Percentiles rank a stretch among this genome's conserved stretches.
Conservation (phyloP, 768 basidiomycete species). For the button mushroom (Agaricus bisporus) region DNA sequence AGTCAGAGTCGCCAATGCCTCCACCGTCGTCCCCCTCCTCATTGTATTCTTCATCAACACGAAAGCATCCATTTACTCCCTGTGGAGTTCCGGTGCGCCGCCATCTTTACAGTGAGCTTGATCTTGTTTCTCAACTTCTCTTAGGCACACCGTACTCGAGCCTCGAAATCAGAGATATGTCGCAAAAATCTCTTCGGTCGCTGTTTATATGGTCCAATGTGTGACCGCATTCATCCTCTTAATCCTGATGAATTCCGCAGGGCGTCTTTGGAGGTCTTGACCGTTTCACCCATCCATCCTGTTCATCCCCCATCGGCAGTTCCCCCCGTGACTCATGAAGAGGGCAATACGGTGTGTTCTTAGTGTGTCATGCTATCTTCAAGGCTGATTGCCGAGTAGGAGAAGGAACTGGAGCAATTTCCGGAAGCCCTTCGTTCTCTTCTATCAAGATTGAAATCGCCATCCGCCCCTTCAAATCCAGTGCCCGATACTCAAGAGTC, state of each 20-base stretch:
- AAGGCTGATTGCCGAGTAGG: too few species aligned
- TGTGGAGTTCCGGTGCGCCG: conserved; percentile 19
- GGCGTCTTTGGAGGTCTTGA: conserved; percentile 3
- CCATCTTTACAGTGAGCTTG: background rate
- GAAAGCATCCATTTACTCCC: conserved; percentile 21
- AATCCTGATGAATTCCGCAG: conserved; percentile 13
- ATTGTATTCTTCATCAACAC: too few species aligned
- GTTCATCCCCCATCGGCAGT: too few species aligned
- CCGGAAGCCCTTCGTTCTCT: background rate
- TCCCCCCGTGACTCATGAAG: too few species aligned
- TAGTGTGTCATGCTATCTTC: too few species aligned
- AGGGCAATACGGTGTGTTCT: too few species aligned
- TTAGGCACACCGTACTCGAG: conserved; percentile 25
- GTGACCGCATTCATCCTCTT: conserved; percentile 25
- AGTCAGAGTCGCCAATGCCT: too few species aligned
- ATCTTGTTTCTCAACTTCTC: background rate
- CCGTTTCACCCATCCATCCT: background rate
- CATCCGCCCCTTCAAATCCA: background rate
- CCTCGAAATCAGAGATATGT: conserved; percentile 23
- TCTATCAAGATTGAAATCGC: background rate
- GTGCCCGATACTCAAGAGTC: background rate
- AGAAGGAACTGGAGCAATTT: too few species aligned
- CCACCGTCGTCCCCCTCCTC: too few species aligned
- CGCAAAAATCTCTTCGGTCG: conserved; percentile 20
- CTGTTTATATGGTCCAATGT: conserved; percentile 18